Conservation (phyloP, 176 grass and related monocot species). For the Musa troglodytarum region DNA sequence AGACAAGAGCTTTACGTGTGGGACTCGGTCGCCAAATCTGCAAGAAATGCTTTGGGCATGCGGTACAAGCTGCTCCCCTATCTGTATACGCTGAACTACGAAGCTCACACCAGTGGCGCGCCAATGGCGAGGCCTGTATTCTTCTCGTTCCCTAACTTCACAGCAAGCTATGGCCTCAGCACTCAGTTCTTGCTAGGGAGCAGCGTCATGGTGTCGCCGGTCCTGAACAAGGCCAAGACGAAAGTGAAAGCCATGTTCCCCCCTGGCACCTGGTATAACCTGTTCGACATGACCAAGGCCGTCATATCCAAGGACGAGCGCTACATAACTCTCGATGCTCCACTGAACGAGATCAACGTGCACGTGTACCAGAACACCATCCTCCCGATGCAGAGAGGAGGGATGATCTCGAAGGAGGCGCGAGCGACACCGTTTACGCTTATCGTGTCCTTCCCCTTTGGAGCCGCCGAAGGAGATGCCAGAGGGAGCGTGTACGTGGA, state of each 20-base stretch:
- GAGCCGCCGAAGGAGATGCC: slow-evolving; percentile 34
- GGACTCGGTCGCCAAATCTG: slow-evolving; percentile 70
- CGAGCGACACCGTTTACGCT: slow-evolving; percentile 74
- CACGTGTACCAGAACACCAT: slow-evolving; percentile 70
- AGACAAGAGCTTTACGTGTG: slow-evolving; percentile 82
- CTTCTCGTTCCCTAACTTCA: slow-evolving; percentile 74
- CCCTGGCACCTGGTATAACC: slow-evolving; percentile 82
- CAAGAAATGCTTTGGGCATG: slow-evolving; percentile 63
- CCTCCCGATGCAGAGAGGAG: slow-evolving; percentile 86
- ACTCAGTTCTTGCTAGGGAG: slow-evolving; percentile 70
- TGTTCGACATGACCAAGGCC: slow-evolving; percentile 66
- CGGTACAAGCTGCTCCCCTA: slow-evolving; percentile 69
- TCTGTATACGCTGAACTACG: slow-evolving; percentile 78
- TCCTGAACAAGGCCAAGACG: slow-evolving; percentile 48
- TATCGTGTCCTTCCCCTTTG: slow-evolving; percentile 59
- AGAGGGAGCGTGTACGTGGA: slow-evolving; percentile 69
- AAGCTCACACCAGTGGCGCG: slow-evolving; percentile 65
- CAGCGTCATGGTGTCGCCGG: slow-evolving; percentile 75
- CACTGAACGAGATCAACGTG: slow-evolving; percentile 84
- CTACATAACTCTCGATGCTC: slow-evolving; percentile 40
- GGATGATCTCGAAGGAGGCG: slow-evolving; percentile 58
- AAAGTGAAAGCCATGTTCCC: slow-evolving; percentile 67
- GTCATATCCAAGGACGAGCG: slow-evolving; percentile 37
- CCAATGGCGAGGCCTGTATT: slow-evolving; percentile 72
- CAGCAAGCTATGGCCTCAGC: slow-evolving; percentile 74